Evolutionary conservation across 768 basidiomycete species (phyloP), one percentile per base, ranked within the genome.

Genomic region (Auriscalpium vulgare): DNA sequence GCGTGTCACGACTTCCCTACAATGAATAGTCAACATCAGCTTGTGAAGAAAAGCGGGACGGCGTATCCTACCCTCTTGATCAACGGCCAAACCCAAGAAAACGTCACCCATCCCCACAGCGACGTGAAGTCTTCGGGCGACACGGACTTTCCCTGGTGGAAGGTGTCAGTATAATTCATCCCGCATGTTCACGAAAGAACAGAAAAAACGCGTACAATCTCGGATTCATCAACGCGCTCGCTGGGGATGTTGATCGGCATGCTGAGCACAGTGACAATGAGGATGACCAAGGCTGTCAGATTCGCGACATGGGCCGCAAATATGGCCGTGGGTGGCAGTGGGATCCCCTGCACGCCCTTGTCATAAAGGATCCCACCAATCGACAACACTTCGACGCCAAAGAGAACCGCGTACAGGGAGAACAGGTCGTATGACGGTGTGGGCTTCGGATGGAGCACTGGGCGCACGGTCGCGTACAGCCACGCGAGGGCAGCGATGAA

Each of bases 221-320:
- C 77, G 38, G 77, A 73, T 50, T 71, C 74, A 43, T 78, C 73
- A 14, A 83, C 71, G 11, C 67, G 66, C 34, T 61, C 65, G 61
- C 81, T 83, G 4, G 90, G 87, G 16, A 87, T 65, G 1, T 68
- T 80, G 54, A 91, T 60, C 0, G 88, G 90, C 81, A 88, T 88
- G 1, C 70, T 70, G 21, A 85, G 62, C 11, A 84, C 70, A 7
- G 84, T 67, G 0, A 63, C 58, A 11, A 88, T 54, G 23, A 85
- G 67, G 1, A 69, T 59, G 11, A 74, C 23, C 35, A 82, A 58
- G 0, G 72, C 75, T 10, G 71, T 56, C 37, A 87, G 48, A 65
- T 88, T 83, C 51, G 67, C 63, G 37, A 68, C 63, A 16, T 72
- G 53, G 0, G 52, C 68, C 0, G 58, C 47, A 7, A 76, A 40